Evolutionary conservation across 1,284 basidiomycete species (phyloP).

Genomic region (Malassezia japonica): DNA sequence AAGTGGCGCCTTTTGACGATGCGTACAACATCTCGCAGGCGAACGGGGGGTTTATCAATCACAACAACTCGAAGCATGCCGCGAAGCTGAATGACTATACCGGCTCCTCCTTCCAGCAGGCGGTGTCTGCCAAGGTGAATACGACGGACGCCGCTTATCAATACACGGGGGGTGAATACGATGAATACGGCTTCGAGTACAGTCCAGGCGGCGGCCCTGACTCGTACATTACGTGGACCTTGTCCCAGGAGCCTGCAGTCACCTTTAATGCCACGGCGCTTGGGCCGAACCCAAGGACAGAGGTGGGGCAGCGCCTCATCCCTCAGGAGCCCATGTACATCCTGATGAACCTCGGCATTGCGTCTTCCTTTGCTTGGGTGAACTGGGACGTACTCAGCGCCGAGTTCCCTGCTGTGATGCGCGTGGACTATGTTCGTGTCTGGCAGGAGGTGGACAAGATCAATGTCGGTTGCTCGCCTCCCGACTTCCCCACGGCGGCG

Average conservation of each 20-base stretch:
- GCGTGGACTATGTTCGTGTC: constrained; percentile 31
- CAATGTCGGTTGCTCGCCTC: constrained; percentile 49
- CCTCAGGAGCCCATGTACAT: constrained; percentile 53
- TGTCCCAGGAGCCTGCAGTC: constrained; percentile 22
- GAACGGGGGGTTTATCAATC: constrained; percentile 27
- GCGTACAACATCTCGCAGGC: constrained; percentile 48
- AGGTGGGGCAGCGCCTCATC: constrained; percentile 65
- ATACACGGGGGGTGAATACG: constrained; percentile 18
- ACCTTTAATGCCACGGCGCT: constrained; percentile 62
- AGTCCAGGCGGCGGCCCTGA: constrained; percentile 16
- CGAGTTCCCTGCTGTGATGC: constrained; percentile 21
- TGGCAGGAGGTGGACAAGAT: constrained; percentile 35
- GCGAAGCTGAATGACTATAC: constrained; percentile 28
- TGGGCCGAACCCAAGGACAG: constrained; percentile 57
- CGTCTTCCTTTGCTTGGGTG: constrained; percentile 23
- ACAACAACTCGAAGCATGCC: neutral
- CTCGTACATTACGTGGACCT: constrained; percentile 32
- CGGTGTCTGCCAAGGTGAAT: constrained; percentile 37
- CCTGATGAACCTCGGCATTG: constrained; percentile 36
- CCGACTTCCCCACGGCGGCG: constrained; percentile 34
- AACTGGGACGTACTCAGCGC: constrained; percentile 19
- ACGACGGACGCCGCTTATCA: constrained; percentile 32
- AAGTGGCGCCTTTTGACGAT: constrained; percentile 39
- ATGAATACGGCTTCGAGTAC: constrained; percentile 58
- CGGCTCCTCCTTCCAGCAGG: constrained; percentile 41